Evolutionary conservation across 2,329 filamentous ascomycete species (phyloP), one percentile per base, ranked within the genome.

Genomic region (Drechslera avenae): DNA sequence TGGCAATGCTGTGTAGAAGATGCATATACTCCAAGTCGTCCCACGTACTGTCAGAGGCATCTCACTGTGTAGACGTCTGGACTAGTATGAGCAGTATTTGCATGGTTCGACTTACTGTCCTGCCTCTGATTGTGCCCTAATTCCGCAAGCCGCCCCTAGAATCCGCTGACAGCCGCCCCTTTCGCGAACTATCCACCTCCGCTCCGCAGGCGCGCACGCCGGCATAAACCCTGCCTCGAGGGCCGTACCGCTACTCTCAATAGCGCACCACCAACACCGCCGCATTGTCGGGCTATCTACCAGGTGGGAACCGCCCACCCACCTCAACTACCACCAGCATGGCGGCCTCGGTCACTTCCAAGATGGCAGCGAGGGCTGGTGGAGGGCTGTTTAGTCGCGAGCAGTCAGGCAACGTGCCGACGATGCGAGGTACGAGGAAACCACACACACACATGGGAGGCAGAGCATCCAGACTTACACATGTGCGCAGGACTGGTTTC

Each of bases 401-500:
- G 50, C 72, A 65, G 59, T 71, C 72, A 39, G 70, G 73, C 61
- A 75, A 75, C 64, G 69, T 71, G 33, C 67, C 71, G 23, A 71
- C 74, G 17, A 76, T 76, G 74, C 72, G 74, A 66, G 74, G 71
- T 68, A 68, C 40, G 48, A 41, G 47, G 14, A 23, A 18, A 35
- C 21, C 34, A 18, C 17, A 16, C 12, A 39, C 31, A 31, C 36
- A 17, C 4, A 18, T 7, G 10, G 8, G 8, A 4, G 21, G 12
- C 30, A 14, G 31, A n/a, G 44, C 16, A 32, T 18, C 18, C 30
- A 33, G 51, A 49, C 62, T 66, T 31, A 67, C 54, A 41, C 10
- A 30, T 8, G 16, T 31, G 28, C 52, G 35, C 76, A 75, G 93
- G 94, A 21, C 81, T 99, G 63, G 94, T 99, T 39, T 95, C 97